A percentile compares a stretch with the other conserved stretches of the same genome.
Evolutionary conservation across 768 basidiomycete species (phyloP).

Genomic region (Kwoniella mangroviensis): DNA sequence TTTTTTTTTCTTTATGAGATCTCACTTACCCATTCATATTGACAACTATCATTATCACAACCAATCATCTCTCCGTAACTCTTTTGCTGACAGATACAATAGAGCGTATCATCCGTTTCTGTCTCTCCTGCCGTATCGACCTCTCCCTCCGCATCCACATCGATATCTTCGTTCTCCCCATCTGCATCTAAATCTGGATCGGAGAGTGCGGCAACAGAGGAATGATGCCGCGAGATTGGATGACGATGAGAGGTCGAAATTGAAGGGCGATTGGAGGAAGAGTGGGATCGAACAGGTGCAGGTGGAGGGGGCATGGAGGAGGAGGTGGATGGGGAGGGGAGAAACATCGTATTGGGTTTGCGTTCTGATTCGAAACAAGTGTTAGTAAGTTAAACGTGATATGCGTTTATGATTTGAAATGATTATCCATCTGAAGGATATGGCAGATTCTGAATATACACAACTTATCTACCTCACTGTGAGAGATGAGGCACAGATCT

Average conservation of each 20-base stretch:
- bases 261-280: slow-evolving; percentile 17
- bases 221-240: slow-evolving; percentile 5
- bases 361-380: slow-evolving; percentile 33
- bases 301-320: slow-evolving; percentile 39
- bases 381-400: neutral
- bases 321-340: slow-evolving; percentile 28
- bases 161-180: slow-evolving; percentile 5
- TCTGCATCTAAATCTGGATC: slow-evolving; percentile 9
- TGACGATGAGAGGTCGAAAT: slow-evolving; percentile 22
- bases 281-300: slow-evolving; percentile 19
- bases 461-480: too few relatives aligned
- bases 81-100: slow-evolving; percentile 82
- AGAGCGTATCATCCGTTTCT: slow-evolving; percentile 69
- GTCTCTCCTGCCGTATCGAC: slow-evolving; percentile 37
- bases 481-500: too few relatives aligned
- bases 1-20: too few relatives aligned
- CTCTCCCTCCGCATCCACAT: slow-evolving; percentile 28
- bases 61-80: slow-evolving; percentile 96
- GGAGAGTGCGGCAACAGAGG: neutral
- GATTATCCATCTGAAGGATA: too few relatives aligned
- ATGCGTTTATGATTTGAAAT: neutral
- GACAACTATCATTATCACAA: slow-evolving; percentile 80
- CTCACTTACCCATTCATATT: slow-evolving; percentile 83
- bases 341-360: slow-evolving; percentile 39
- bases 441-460: too few relatives aligned